These are phyloP conservation scores for Clausena lansium DNA, from an alignment of 345 rosid species.

Conservation along the genomic window DNA sequence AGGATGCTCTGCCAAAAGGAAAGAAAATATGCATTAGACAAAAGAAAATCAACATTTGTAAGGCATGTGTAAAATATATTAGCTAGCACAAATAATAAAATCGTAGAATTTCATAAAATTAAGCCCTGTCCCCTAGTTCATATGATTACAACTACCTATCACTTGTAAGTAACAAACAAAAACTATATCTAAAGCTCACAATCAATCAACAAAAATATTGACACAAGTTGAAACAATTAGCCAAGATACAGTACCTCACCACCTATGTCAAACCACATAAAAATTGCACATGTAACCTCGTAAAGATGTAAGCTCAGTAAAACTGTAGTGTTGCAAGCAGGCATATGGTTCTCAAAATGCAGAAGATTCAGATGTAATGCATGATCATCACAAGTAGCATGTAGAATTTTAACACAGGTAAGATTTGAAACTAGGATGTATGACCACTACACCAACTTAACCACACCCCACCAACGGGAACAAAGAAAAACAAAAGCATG, in stretches of 20 bases:
- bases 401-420: not conserved
- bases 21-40: constrained; percentile 11
- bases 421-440: not conserved
- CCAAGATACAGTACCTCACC: not conserved
- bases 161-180: not conserved
- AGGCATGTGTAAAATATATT: not conserved
- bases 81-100: not conserved
- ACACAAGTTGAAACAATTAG: not conserved
- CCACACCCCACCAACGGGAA: not conserved
- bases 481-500: not conserved
- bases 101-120: not conserved
- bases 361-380: not conserved
- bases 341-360: not conserved
- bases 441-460: not conserved
- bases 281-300: not conserved
- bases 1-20: constrained; percentile 72
- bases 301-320: not conserved
- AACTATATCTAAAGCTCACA: not conserved
- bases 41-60: constrained; percentile 4
- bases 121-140: not conserved
- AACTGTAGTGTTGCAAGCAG: constrained; percentile 2
- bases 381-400: not conserved
- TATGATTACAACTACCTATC: not conserved
- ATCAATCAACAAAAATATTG: not conserved
- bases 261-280: not conserved